Base-by-base conservation (phyloP, 441 rosid species). In the Daphne laureola region DNA sequence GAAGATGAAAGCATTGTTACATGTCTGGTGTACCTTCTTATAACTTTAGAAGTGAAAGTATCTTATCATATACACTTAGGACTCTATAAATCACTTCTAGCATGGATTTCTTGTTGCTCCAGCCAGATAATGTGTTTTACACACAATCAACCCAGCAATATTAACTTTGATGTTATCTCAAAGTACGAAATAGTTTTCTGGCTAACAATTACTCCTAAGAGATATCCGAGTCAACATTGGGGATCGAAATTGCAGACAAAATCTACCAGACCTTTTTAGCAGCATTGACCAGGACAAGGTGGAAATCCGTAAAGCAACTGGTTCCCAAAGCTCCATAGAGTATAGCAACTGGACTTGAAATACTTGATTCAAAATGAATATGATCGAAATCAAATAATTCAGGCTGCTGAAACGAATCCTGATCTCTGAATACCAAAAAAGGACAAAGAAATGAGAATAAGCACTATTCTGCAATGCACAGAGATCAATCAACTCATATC, bases 261-360 rank as follows among this genome's bases (percentile, higher is more conserved):
- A 17, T 12, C 36, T 8, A 53, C 52, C 18, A 14, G 41, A 90
- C 98, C 96, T 84, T 84, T 54, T 71, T 81, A 65, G 96, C 85
- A 57, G 96, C 92, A 69, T 78, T 73, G 67, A 67, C 74, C 51
- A 94, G 82, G 66, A 64, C 64, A 46, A 56, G 67, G 76, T 94
- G 98, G 73, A 94, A 82, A 47, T 80, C 79, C 76, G 73, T 72
- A 67, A 90, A 90, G 76, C 99, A 90, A 65, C 65, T 79, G 61
- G 95, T 86, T 61, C 93, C 98, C 71, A 90, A 83, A 65, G 99
- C 98, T 48, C 98, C 98, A 70, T 90, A 94, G 9, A 90, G 78
- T 61, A 94, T 77, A 43, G 87, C 86, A 54, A 82, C 83, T 40
- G 92, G 87, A 70, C 81, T 70, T 66, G 78, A 66, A 59, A 72